Conservation (phyloP, 2,329 filamentous ascomycete genomes). For the Microsporum ferrugineum region DNA sequence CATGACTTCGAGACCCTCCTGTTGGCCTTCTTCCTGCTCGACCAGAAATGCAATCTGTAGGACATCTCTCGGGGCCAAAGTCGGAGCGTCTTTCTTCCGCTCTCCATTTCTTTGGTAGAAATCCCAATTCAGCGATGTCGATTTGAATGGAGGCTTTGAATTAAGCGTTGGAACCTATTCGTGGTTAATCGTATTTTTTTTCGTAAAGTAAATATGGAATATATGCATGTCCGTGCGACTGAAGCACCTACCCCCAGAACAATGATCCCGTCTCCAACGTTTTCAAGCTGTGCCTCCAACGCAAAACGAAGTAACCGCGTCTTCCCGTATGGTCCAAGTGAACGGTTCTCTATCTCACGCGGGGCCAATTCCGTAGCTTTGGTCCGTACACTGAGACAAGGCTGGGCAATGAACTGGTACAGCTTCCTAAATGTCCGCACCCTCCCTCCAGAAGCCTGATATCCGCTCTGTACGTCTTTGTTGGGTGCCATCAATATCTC, state of each 20-base stretch:
- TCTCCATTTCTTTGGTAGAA: conserved; percentile 16
- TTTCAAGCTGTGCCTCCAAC: conserved; percentile 90
- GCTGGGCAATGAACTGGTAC: conserved; percentile 92
- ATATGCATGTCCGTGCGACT: conserved; percentile 3
- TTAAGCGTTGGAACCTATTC: conserved; percentile 37
- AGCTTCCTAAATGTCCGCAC: conserved; percentile 84
- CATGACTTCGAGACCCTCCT: conserved; percentile 41
- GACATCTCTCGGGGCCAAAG: conserved; percentile 51
- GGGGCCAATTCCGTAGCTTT: conserved; percentile 60
- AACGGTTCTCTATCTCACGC: conserved; percentile 35
- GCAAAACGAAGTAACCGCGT: conserved; percentile 48
- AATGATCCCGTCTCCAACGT: conserved; percentile 74
- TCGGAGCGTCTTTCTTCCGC: conserved; percentile 28
- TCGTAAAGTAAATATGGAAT: neutral
- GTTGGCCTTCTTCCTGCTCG: conserved; percentile 42
- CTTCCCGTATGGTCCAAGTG: conserved; percentile 35
- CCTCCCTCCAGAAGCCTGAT: conserved; percentile 44
- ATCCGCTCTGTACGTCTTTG: conserved; percentile 26
- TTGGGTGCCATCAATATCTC: conserved; percentile 51
- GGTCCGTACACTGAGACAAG: conserved; percentile 77
- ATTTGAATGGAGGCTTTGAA: conserved; percentile 43
- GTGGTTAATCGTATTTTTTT: neutral
- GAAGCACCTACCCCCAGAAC: conserved; percentile 52
- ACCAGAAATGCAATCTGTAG: conserved; percentile 54
- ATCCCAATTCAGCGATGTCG: conserved; percentile 46